Evolutionary conservation across 2,329 filamentous ascomycete genomes (phyloP).

Genomic region (Alternaria solani): DNA sequence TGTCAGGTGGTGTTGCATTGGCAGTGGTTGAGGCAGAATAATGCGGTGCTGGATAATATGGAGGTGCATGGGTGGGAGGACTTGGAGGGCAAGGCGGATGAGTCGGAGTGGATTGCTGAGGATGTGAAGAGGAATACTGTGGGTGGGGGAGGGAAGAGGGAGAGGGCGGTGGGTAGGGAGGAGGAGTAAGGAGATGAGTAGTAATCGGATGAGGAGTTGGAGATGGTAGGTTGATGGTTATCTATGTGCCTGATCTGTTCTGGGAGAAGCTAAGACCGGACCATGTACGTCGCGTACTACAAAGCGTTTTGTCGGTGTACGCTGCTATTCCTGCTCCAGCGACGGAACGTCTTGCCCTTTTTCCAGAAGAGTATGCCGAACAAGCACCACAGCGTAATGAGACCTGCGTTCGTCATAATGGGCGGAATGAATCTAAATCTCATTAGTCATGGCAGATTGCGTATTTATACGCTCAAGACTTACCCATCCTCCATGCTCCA

Average conservation of each 20-base stretch:
- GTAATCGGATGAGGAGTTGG: neutral
- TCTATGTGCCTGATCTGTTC: fast-evolving
- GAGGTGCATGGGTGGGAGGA: constrained; percentile 34
- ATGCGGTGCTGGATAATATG: constrained; percentile 35
- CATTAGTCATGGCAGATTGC: constrained; percentile 12
- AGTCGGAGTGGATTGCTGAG: constrained; percentile 40
- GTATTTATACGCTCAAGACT: constrained; percentile 6
- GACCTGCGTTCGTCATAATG: constrained; percentile 67
- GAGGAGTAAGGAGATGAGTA: neutral
- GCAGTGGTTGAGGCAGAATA: constrained; percentile 42
- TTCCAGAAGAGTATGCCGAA: constrained; percentile 66
- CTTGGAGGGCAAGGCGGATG: constrained; percentile 31
- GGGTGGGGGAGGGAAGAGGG: neutral
- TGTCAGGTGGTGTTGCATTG: constrained; percentile 32
- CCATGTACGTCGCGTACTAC: neutral
- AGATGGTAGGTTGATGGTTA: neutral
- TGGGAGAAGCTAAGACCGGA: neutral
- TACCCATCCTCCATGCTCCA: constrained; percentile 61
- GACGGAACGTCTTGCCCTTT: constrained; percentile 66
- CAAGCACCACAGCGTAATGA: constrained; percentile 63
- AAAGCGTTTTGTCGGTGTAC: constrained; percentile 54
- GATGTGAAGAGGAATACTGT: constrained; percentile 8
- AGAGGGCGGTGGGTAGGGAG: neutral
- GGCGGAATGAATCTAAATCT: constrained; percentile 56
- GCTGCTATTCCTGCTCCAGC: constrained; percentile 63